Percentiles rank a stretch among this genome's conserved stretches.
These are phyloP conservation scores for Gynostemma pentaphyllum DNA, from an alignment of 306 rosid species.

Conservation along the genomic window DNA sequence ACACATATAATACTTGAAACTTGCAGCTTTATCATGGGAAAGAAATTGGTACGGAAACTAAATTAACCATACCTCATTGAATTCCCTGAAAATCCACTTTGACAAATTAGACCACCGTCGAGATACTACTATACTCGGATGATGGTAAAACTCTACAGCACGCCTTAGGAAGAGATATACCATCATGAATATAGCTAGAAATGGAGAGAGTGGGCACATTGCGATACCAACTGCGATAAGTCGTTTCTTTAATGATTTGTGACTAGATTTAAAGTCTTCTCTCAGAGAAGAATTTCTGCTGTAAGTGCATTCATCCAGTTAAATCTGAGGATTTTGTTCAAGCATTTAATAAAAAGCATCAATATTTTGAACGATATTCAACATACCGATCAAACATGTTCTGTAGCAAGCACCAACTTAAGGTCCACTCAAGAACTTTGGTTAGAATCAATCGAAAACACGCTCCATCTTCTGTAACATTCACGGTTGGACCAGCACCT, in stretches of 20 bases:
- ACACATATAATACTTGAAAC: too few species aligned
- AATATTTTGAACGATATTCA: too few species aligned
- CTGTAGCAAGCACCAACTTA: constrained; percentile 90
- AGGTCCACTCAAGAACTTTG: constrained; percentile 93
- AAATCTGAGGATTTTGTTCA: too few species aligned
- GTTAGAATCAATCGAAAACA: constrained; percentile 48
- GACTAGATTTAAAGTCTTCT: constrained; percentile 66
- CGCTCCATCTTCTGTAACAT: constrained; percentile 31
- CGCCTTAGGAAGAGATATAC: constrained; percentile 88
- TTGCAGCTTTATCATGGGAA: too few species aligned
- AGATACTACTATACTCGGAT: constrained; percentile 81
- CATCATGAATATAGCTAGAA: constrained; percentile 92
- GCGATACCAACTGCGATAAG: constrained; percentile 71
- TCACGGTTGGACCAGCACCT: constrained; percentile 72
- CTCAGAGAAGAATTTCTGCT: constrained; percentile 68
- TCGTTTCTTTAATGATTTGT: constrained; percentile 65
- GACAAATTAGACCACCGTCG: constrained; percentile 96
- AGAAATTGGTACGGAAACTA: too few species aligned
- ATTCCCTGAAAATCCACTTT: constrained; percentile 86
- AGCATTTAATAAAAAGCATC: too few species aligned
- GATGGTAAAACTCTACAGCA: constrained; percentile 86
- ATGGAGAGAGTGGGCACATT: constrained; percentile 90
- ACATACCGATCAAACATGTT: constrained; percentile 97
- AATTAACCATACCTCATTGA: constrained; percentile 97
- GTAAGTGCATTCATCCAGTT: too few species aligned